Evolutionary conservation across 2,329 filamentous ascomycete species (phyloP).

Genomic region (Monilinia vaccinii-corymbosi): DNA sequence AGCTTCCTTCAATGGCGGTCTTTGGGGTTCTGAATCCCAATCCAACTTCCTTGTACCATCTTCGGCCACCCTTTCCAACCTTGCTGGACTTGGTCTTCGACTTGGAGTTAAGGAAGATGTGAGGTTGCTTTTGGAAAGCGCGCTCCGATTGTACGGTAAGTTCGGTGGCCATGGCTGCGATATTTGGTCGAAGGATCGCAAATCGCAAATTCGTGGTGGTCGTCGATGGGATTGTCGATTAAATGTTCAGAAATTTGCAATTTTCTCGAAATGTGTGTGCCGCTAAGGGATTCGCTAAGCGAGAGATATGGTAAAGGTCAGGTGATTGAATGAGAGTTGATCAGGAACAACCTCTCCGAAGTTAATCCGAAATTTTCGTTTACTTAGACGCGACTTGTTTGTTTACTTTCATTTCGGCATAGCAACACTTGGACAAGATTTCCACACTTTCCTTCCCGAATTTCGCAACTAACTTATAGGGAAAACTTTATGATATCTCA

Average conservation of each 20-base stretch:
- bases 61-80: constrained; percentile 80
- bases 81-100: constrained; percentile 73
- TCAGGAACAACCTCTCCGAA: not conserved
- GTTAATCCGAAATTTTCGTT: not conserved
- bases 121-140: constrained; percentile 99
- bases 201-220: constrained; percentile 24
- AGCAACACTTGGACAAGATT: constrained; percentile 15
- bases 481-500: not conserved
- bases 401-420: constrained; percentile 15
- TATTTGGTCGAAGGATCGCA: constrained; percentile 26
- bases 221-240: constrained; percentile 16
- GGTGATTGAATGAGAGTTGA: not conserved
- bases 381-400: constrained; percentile 6
- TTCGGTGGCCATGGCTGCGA: constrained; percentile 77
- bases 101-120: constrained; percentile 99
- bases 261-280: constrained; percentile 14
- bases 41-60: constrained; percentile 99
- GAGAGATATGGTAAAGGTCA: constrained; percentile 11
- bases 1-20: constrained; percentile 96
- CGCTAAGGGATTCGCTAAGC: constrained; percentile 15
- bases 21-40: constrained; percentile 98
- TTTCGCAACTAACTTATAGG: constrained; percentile 1
- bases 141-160: constrained; percentile 99
- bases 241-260: constrained; percentile 9
- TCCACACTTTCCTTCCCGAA: constrained; percentile 7